These are phyloP conservation scores for Ogataea trehaloabstinens DNA, from an alignment of 805 yeast species.

Conservation along the genomic window DNA sequence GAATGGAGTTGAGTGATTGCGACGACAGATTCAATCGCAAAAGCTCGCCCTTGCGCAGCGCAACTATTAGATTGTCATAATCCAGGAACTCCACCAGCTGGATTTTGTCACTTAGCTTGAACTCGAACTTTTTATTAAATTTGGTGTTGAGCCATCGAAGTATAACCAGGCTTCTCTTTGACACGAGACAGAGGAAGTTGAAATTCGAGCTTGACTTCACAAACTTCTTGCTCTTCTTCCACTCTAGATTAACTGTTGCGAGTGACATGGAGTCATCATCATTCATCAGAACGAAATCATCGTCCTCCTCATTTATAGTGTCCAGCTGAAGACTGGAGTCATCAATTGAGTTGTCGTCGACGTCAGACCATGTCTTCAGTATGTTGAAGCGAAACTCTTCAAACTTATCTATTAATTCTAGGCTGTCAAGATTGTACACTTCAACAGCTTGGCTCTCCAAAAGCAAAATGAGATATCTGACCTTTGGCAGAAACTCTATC, in stretches of 20 bases:
- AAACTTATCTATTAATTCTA: conserved; percentile 29
- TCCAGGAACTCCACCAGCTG: conserved; percentile 24
- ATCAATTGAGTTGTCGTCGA: conserved; percentile 3
- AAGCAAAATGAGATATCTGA: conserved; percentile 30
- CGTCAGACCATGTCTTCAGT: conserved; percentile 25
- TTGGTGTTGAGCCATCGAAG: conserved; percentile 23
- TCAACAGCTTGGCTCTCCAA: conserved; percentile 31
- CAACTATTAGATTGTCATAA: conserved; percentile 21
- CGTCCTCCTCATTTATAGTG: conserved; percentile 22
- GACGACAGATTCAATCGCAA: conserved; percentile 14
- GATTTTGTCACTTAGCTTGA: conserved; percentile 24
- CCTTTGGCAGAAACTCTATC: conserved; percentile 31
- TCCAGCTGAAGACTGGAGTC: conserved; percentile 9
- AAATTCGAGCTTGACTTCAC: conserved; percentile 9
- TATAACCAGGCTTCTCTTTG: conserved; percentile 23
- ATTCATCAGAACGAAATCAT: conserved; percentile 14
- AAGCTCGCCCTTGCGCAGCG: conserved; percentile 25
- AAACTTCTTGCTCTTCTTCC: conserved; percentile 6
- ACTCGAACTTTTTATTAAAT: conserved; percentile 24
- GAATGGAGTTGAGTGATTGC: conserved; percentile 17
- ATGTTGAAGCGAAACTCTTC: conserved; percentile 33
- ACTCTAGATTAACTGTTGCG: conserved; percentile 26
- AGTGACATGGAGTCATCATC: conserved; percentile 32
- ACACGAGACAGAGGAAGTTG: conserved; percentile 19
- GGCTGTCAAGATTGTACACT: conserved; percentile 31